Evolutionary conservation across 306 rosid genomes (phyloP).

Genomic region (Casuarina equisetifolia): DNA sequence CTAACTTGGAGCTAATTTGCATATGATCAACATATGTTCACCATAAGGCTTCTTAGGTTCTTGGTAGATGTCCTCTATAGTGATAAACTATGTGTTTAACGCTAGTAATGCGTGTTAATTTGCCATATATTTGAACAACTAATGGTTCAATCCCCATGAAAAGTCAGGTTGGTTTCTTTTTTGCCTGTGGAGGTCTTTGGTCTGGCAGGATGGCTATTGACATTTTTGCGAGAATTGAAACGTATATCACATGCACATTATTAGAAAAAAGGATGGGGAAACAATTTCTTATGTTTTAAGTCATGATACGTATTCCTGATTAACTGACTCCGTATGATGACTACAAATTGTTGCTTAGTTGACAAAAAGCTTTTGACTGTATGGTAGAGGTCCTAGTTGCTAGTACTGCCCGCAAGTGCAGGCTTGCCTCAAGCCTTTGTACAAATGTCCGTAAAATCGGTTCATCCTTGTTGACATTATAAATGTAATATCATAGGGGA

Average conservation of each 20-base stretch:
- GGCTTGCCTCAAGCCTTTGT: neutral
- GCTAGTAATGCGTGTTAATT: slow-evolving; percentile 8
- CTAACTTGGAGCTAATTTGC: neutral
- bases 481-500: neutral
- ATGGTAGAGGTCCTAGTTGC: neutral
- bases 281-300: neutral
- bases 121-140: neutral
- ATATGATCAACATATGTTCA: neutral
- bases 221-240: neutral
- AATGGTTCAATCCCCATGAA: neutral
- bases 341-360: neutral
- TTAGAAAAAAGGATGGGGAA: neutral
- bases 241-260: neutral
- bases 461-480: neutral
- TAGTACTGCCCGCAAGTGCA: neutral
- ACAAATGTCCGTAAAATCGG: neutral
- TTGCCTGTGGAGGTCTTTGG: neutral
- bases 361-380: neutral
- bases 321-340: neutral
- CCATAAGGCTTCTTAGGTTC: neutral
- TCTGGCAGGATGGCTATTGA: neutral
- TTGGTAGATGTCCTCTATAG: neutral
- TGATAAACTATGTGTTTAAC: neutral
- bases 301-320: neutral
- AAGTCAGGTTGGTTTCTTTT: neutral